Evolutionary conservation across 192 early-diverging fungal species (phyloP).

Genomic region (Podila epigama): DNA sequence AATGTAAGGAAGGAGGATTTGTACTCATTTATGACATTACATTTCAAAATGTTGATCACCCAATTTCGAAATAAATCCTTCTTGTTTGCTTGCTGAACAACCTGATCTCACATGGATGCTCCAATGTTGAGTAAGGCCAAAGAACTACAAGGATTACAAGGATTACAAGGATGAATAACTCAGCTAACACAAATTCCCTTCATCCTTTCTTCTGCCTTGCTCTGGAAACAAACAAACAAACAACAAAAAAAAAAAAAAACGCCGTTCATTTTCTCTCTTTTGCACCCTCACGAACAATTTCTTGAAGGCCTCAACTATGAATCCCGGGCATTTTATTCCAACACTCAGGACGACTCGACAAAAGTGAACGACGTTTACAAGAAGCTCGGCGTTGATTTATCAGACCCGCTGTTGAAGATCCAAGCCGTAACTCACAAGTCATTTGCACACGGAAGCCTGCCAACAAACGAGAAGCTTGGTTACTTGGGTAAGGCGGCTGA

Average conservation of each 20-base stretch:
- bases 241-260: not conserved
- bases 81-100: not conserved
- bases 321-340: constrained; percentile 24
- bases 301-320: constrained; percentile 31
- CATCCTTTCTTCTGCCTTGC: too few species aligned
- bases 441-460: constrained; percentile 52
- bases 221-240: too few species aligned
- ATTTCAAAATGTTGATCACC: not conserved
- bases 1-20: constrained; percentile 14
- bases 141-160: too few species aligned
- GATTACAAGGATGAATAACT: too few species aligned
- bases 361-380: constrained; percentile 34
- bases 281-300: not conserved
- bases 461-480: constrained; percentile 55
- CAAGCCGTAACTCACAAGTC: constrained; percentile 61
- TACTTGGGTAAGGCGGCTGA: constrained; percentile 23
- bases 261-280: not conserved
- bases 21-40: not conserved
- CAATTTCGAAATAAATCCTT: not conserved
- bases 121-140: too few species aligned
- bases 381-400: constrained; percentile 36
- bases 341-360: constrained; percentile 6
- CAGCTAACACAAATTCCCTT: too few species aligned
- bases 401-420: constrained; percentile 49
- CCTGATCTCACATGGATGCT: too few species aligned